These are phyloP conservation scores for Aspergillus latus DNA, from an alignment of 2,329 filamentous ascomycete species.

Conservation along the genomic window DNA sequence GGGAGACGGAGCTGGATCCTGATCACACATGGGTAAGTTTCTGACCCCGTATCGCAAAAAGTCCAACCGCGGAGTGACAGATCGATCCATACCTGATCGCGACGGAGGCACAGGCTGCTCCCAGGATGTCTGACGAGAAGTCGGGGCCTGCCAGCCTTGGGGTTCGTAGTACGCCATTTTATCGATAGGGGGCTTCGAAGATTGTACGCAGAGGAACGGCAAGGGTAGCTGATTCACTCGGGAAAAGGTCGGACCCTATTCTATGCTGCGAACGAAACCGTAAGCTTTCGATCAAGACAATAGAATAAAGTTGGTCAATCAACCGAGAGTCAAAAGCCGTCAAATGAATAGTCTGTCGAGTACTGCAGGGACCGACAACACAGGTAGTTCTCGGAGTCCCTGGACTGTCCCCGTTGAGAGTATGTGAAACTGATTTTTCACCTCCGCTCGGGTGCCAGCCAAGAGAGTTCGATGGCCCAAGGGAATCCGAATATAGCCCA, in stretches of 20 bases:
- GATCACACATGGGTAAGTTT: conserved; percentile 13
- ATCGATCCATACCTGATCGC: conserved; percentile 61
- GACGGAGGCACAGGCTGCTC: conserved; percentile 71
- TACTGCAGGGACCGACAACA: conserved; percentile 20
- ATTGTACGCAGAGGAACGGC: conserved; percentile 22
- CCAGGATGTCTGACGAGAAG: conserved; percentile 65
- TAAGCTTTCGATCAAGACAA: conserved; percentile 18
- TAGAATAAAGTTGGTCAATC: background rate
- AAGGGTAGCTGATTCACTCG: conserved; percentile 27
- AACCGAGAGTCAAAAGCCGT: background rate
- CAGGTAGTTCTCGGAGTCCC: conserved; percentile 10
- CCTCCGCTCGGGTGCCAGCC: background rate
- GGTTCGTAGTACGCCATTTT: conserved; percentile 71
- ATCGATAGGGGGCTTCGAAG: conserved; percentile 17
- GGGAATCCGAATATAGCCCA: background rate
- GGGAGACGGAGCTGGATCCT: conserved; percentile 74
- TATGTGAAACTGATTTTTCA: conserved; percentile 12
- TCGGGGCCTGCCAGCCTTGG: conserved; percentile 60
- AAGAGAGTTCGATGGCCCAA: background rate
- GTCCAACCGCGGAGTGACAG: conserved; percentile 3
- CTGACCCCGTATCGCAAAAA: conserved; percentile 18
- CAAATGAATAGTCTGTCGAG: conserved; percentile 1
- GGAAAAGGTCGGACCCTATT: conserved; percentile 27
- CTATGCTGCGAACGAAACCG: conserved; percentile 19
- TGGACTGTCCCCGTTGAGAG: conserved; percentile 10